Evolutionary conservation across 768 basidiomycete species (phyloP).

Genomic region (Cystobasidium ongulense): DNA sequence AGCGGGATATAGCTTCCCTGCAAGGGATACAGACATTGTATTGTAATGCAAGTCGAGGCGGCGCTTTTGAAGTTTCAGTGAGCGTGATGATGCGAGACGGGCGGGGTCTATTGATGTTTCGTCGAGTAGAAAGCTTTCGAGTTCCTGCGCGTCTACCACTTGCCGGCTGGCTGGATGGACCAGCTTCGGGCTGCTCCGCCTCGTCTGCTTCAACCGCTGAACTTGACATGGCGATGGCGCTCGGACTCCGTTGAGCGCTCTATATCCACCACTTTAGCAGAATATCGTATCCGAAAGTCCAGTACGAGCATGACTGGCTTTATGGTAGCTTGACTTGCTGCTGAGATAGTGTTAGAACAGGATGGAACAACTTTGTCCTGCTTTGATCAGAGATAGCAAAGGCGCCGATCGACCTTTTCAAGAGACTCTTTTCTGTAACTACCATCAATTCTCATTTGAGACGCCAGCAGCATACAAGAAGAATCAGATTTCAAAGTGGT

Average conservation of each 20-base stretch:
- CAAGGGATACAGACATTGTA: background rate
- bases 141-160: no score
- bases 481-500: no score
- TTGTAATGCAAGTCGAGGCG: background rate
- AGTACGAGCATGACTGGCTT: background rate
- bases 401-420: no score
- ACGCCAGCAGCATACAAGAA: no score
- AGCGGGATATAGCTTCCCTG: background rate
- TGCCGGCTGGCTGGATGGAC: background rate
- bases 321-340: background rate
- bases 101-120: background rate
- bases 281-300: background rate
- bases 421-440: no score
- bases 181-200: background rate
- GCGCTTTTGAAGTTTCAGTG: background rate
- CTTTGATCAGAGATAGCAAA: no score
- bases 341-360: no score
- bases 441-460: no score
- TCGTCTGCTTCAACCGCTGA: background rate
- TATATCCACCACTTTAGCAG: background rate
- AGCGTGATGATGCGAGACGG: background rate
- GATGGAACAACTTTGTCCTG: no score
- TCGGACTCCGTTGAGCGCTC: no score
- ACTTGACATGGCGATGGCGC: background rate
- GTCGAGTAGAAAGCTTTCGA: background rate